phyloP scores from a whole-genome alignment of 345 rosid genomes.

The Nephelium lappaceum region DNA sequence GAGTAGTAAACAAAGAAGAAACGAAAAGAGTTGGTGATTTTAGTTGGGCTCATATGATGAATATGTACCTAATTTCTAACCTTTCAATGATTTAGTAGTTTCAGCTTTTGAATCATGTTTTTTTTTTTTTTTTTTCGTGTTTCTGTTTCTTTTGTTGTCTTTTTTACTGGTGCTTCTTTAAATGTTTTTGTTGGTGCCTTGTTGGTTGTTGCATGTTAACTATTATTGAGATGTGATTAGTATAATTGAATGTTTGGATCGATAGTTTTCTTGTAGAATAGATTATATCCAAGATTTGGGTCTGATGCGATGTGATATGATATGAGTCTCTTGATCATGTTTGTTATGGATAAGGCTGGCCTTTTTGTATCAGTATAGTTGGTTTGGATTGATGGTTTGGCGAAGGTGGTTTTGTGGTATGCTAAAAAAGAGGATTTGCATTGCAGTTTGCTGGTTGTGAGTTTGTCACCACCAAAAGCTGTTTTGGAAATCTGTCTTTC shows the following conservation, averaged over 20 bases:
- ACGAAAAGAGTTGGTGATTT: constrained; percentile 8
- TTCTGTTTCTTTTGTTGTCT: background rate
- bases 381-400: background rate
- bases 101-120: background rate
- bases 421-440: background rate
- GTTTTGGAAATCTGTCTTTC: no score
- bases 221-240: background rate
- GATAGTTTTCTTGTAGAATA: no score
- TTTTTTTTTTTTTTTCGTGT: no score
- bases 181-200: background rate
- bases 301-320: background rate
- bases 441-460: background rate
- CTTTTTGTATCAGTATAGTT: background rate
- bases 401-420: background rate
- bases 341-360: no score
- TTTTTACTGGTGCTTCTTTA: background rate
- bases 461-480: background rate
- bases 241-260: background rate
- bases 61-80: constrained; percentile 31
- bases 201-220: constrained; percentile 1
- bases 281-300: background rate
- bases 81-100: background rate
- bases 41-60: constrained; percentile 27
- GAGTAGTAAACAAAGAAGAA: constrained; percentile 18
- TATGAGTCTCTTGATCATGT: no score